Evolutionary conservation across 257 asterid genomes (phyloP), one percentile per base, ranked within the genome.

Genomic region (Solanum piurae): DNA sequence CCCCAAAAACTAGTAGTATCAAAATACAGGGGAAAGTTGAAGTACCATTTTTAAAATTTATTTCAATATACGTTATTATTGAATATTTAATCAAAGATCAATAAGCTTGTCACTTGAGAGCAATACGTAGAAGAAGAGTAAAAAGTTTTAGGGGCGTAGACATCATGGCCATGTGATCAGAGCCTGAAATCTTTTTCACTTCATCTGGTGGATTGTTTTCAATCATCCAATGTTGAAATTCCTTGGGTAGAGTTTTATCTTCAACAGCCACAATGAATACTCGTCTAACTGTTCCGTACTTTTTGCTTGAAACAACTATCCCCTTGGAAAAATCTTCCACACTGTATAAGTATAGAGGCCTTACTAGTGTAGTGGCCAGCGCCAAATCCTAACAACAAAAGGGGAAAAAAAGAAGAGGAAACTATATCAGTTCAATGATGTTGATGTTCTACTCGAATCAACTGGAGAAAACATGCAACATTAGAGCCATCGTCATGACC

Each of bases 101-200:
- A 12, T 7, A 27, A 29, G 11, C 6, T 1, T 0, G 76, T 31
- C 25, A 1, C 12, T 7, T 31, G 13, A 0, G n/a, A 16, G 42
- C 77, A 71, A 71, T 71, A 9, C 13, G 40, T 2, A 66, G 72
- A 52, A 89, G 88, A 71, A 29, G 88, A 76, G 42, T 68, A n/a
- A 66, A 76, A 7, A 92, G 91, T 82, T 89, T 83, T 12, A 18
- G 33, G 3, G 93, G 92, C 23, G 76, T 89, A 38, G 91, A 89
- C 85, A 88, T 84, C 94, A 91, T 88, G 20, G 72, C 88, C 92
- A 92, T 91, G 62, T 92, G 93, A 87, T 91, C 92, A 9, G 93
- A 83, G 12, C 90, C 94, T 6, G 0, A 34, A 16, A 92, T 72
- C 60, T 86, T 74, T 66, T 12, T 36, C 44, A 89, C 93, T 89